Base-by-base conservation (phyloP, 1,284 basidiomycete genomes). In the Vanrija pseudolonga region DNA sequence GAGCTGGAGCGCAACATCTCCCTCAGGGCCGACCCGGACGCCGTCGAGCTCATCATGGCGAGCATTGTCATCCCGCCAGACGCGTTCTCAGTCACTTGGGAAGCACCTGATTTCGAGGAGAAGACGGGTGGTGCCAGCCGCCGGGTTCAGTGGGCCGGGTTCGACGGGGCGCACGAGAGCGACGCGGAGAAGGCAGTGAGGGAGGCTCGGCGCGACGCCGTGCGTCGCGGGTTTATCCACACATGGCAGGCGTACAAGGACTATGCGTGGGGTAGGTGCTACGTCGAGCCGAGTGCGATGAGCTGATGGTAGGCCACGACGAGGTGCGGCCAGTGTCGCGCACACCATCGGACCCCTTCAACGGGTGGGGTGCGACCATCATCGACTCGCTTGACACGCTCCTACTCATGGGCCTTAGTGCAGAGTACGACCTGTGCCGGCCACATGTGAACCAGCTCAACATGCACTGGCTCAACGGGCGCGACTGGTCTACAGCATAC, bases 351-450 rank as follows among this genome's bases (percentile, higher is more conserved):
- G 64, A 77, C 57, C 73, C 75, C 2, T 77, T 77, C 60, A 1
- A 12, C 61, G 74, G 88, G 9, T 96, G 93, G 92, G 90, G 90
- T 15, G 86, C 93, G 0, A 87, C 87, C 2, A 82, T 85, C 49
- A 81, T 90, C 56, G 90, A 91, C 66, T 84, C 87, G 4, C 81
- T 97, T 17, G 91, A 95, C 69, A 96, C 93, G 0, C 85, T 97
- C 76, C 80, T 90, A 26, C 77, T 97, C 50, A 89, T 97, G 87
- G 86, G 81, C 22, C 80, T 96, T 12, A 76, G 84, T 17, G 82
- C 84, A 12, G 88, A 95, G 70, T 95, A 88, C 73, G 72, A 80
- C 20, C 80, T 85, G 3, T 89, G 88, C 3, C 76, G 93, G 3
- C 77, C 82, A 17, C 80, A 88, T 55, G 82, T 96, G 23, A 79